phyloP scores from a whole-genome alignment of 176 grass and related monocot genomes.

The Rhynchospora breviuscula region DNA sequence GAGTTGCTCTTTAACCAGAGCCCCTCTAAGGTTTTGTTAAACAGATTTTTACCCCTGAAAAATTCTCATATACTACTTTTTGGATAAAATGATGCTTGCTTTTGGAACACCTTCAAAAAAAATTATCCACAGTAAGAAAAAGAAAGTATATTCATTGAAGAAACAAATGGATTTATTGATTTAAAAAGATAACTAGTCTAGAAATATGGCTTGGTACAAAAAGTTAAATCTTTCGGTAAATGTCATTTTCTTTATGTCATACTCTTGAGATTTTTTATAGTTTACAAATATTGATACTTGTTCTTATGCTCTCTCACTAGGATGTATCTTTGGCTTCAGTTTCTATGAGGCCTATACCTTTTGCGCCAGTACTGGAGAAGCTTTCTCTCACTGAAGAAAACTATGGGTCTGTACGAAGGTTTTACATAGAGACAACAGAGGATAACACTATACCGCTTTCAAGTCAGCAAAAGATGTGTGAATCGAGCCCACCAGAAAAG shows the following conservation, averaged over 20 bases:
- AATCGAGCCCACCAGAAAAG: slow-evolving; percentile 57
- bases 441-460: slow-evolving; percentile 74
- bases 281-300: not conserved
- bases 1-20: slow-evolving; percentile 89
- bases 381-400: slow-evolving; percentile 58
- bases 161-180: not conserved
- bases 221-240: not conserved
- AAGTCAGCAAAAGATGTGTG: slow-evolving; percentile 68
- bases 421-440: slow-evolving; percentile 74
- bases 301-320: slow-evolving; percentile 22
- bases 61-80: not conserved
- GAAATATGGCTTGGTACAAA: no score
- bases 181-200: not conserved
- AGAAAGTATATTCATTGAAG: not conserved
- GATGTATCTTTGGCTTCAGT: slow-evolving; percentile 80
- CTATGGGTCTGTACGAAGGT: slow-evolving; percentile 66
- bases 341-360: slow-evolving; percentile 82
- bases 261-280: not conserved
- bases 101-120: not conserved
- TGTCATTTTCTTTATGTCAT: not conserved
- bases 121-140: slow-evolving; percentile 2
- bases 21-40: slow-evolving; percentile 56
- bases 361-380: slow-evolving; percentile 73
- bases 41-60: not conserved
- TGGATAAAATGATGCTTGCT: not conserved